Percentiles rank a stretch among this genome's conserved stretches.
Evolutionary conservation across 495 filamentous ascomycete genomes (phyloP).

Genomic region (Penicillium canariense): DNA sequence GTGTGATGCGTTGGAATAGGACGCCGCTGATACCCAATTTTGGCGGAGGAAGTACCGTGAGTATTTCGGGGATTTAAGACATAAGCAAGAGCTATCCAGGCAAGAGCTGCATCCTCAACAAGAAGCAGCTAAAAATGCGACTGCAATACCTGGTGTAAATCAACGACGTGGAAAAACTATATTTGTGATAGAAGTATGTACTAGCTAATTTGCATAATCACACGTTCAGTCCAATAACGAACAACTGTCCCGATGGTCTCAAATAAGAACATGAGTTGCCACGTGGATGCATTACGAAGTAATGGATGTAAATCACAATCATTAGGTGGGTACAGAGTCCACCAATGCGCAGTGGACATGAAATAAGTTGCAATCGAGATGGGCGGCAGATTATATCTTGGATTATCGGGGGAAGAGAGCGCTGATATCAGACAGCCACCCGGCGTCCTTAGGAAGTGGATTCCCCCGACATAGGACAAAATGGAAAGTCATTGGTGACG

Average conservation of each 20-base stretch:
- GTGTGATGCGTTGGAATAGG: too few relatives aligned
- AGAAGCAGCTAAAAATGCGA: too few relatives aligned
- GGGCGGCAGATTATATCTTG: neutral
- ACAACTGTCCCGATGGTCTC: neutral
- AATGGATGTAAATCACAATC: neutral
- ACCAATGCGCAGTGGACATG: neutral
- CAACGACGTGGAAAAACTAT: neutral
- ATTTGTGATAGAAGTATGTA: neutral
- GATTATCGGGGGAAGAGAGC: neutral
- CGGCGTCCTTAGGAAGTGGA: neutral
- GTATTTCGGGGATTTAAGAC: too few relatives aligned
- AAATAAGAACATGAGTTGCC: neutral
- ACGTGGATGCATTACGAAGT: neutral
- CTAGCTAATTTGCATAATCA: neutral
- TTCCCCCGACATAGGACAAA: neutral
- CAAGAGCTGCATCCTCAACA: too few relatives aligned
- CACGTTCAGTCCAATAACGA: neutral
- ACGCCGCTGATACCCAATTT: too few relatives aligned
- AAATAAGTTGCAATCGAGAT: conserved; percentile 1
- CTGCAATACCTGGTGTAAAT: too few relatives aligned
- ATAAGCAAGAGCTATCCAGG: too few relatives aligned
- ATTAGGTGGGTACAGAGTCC: neutral
- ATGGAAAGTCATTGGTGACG: neutral
- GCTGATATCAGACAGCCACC: neutral
- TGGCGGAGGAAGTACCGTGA: too few relatives aligned